Base-by-base conservation (phyloP, 2,329 filamentous ascomycete genomes). In the Pseudonectria foliicola region DNA sequence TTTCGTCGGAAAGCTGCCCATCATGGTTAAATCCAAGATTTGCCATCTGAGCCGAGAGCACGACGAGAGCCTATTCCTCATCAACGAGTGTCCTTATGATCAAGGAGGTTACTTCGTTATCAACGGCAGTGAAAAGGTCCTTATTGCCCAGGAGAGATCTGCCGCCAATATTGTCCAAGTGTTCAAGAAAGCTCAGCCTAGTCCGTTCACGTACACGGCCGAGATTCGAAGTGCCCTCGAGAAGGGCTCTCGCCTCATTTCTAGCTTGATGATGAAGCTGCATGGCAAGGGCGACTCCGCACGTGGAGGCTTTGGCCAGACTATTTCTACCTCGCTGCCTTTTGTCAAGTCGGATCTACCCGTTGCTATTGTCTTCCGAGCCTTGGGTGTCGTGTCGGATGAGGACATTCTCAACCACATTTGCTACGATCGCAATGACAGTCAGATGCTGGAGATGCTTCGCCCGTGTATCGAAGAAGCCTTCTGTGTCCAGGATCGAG, bases 91-190 rank as follows among this genome's bases (percentile, higher is more conserved):
- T 49, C 92, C 92, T 1, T 98, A 95, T 61, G 92, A 98, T 55
- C 92, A 95, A 56, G 92, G 92, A 49, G 92, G 92, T 47, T 98
- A 98, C 64, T 98, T 98, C 57, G 87, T 98, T 53, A 98, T 98
- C 72, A 98, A 98, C 66, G 92, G 92, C 28, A 94, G 86, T 62
- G 92, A 98, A 59, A 98, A 98, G 71, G 92, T 98, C 14, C 68
- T 98, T 49, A 98, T 98, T 53, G 92, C 92, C 2, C 92, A 98
- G 60, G 92, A 98, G 63, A 84, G 92, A 43, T 95, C 89, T 57
- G 92, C 92, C 27, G 92, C 90, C 56, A 98, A 98, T 57, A 98
- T 96, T 39, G 92, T 98, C 5, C 92, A 98, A 64, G 90, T 98
- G 18, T 98, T 98, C 77, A 90, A 94, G 66, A 98, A 98, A 68